phyloP scores from a whole-genome alignment of 1,284 basidiomycete genomes.

The Ceraceosorus guamensis region DNA sequence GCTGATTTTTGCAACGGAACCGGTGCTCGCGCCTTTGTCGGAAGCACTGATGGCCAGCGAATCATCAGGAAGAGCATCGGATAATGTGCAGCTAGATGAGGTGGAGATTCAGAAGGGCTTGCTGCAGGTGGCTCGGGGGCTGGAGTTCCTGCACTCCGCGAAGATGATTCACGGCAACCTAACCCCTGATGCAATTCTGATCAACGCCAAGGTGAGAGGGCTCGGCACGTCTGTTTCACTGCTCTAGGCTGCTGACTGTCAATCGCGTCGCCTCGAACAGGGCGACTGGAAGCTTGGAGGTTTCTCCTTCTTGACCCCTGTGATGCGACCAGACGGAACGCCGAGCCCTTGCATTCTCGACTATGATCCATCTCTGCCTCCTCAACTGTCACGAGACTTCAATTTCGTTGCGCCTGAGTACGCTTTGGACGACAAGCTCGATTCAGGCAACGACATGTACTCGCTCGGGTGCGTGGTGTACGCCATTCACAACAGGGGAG shows the following conservation, averaged over 20 bases:
- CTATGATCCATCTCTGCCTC: slow-evolving; percentile 70
- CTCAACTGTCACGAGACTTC: slow-evolving; percentile 80
- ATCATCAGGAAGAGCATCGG: slow-evolving; percentile 9
- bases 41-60: slow-evolving; percentile 12
- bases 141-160: slow-evolving; percentile 84
- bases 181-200: slow-evolving; percentile 55
- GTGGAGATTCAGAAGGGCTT: slow-evolving; percentile 90
- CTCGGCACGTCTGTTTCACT: too few relatives aligned
- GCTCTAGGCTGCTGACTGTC: not conserved
- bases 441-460: slow-evolving; percentile 87
- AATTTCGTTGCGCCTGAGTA: slow-evolving; percentile 95
- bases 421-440: slow-evolving; percentile 76
- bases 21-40: slow-evolving; percentile 30
- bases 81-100: slow-evolving; percentile 37
- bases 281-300: slow-evolving; percentile 98
- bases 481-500: slow-evolving; percentile 70
- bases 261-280: slow-evolving; percentile 48
- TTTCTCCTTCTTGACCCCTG: slow-evolving; percentile 70
- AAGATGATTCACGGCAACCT: slow-evolving; percentile 88
- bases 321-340: slow-evolving; percentile 64
- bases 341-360: slow-evolving; percentile 77
- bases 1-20: slow-evolving; percentile 86
- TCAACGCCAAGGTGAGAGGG: slow-evolving; percentile 49
- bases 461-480: slow-evolving; percentile 80
- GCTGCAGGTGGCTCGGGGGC: slow-evolving; percentile 82